phyloP scores from a whole-genome alignment of 306 rosid species.

The Acacia acuminata region DNA sequence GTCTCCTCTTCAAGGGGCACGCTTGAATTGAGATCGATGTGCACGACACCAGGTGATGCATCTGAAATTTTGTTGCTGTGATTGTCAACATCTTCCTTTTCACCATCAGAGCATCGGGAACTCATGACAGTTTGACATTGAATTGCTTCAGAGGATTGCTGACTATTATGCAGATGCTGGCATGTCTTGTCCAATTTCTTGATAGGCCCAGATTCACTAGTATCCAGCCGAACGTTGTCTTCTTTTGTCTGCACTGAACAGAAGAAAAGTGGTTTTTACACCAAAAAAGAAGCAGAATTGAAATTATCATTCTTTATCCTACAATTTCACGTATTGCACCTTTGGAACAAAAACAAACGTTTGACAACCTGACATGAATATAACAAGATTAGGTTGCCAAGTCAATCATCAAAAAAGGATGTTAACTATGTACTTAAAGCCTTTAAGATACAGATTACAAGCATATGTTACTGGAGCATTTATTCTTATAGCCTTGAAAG shows the following conservation, averaged over 20 bases:
- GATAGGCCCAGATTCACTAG: conserved; percentile 40
- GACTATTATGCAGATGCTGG: conserved; percentile 36
- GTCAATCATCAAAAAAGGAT: neutral
- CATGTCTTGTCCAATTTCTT: conserved; percentile 50
- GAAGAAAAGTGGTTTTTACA: conserved; percentile 56
- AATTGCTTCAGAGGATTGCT: conserved; percentile 42
- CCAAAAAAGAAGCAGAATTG: conserved; percentile 2
- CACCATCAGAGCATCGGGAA: conserved; percentile 43
- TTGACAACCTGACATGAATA: neutral
- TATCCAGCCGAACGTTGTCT: conserved; percentile 47
- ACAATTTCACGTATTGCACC: neutral
- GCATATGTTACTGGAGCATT: neutral
- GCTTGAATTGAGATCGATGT: conserved; percentile 51
- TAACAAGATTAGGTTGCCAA: neutral
- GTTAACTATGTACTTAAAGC: neutral
- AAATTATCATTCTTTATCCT: neutral
- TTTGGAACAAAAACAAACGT: neutral
- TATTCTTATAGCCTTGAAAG: neutral
- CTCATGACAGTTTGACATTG: conserved; percentile 59
- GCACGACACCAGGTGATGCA: conserved; percentile 41
- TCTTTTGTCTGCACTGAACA: conserved; percentile 82
- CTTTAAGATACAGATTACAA: neutral
- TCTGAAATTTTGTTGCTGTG: conserved; percentile 34
- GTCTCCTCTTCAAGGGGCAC: conserved; percentile 43
- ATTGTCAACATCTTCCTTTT: conserved; percentile 40